These are phyloP conservation scores for Agrostemma githago DNA, from an alignment of 148 eudicot genomes.

Conservation along the genomic window DNA sequence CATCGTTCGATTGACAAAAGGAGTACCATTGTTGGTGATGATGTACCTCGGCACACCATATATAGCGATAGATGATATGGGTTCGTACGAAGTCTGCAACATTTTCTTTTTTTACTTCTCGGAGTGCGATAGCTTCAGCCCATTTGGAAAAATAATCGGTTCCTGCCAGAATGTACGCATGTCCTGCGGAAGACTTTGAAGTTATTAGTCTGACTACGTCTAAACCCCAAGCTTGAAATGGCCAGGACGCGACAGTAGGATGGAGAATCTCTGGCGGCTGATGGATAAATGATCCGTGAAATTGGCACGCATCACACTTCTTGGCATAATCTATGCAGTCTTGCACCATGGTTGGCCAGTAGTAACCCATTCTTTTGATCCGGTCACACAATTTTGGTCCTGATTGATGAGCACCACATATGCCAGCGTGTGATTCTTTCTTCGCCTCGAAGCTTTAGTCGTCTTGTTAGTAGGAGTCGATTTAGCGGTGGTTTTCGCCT, in stretches of 20 bases:
- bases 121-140: neutral
- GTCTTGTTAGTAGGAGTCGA: too few relatives aligned
- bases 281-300: neutral
- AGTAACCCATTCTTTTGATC: too few relatives aligned
- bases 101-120: neutral
- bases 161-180: neutral
- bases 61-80: too few relatives aligned
- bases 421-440: too few relatives aligned
- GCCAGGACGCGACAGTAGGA: neutral
- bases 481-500: too few relatives aligned
- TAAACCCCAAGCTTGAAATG: constrained; percentile 6
- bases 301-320: too few relatives aligned
- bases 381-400: too few relatives aligned
- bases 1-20: neutral
- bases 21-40: neutral
- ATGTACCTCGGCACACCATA: neutral
- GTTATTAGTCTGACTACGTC: neutral
- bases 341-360: neutral
- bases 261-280: neutral
- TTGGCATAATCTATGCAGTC: neutral
- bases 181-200: neutral
- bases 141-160: neutral
- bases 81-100: too few relatives aligned
- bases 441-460: too few relatives aligned
- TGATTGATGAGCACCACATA: neutral